Conservation (phyloP, 148 eudicot species). For the Rhododendron molle region DNA sequence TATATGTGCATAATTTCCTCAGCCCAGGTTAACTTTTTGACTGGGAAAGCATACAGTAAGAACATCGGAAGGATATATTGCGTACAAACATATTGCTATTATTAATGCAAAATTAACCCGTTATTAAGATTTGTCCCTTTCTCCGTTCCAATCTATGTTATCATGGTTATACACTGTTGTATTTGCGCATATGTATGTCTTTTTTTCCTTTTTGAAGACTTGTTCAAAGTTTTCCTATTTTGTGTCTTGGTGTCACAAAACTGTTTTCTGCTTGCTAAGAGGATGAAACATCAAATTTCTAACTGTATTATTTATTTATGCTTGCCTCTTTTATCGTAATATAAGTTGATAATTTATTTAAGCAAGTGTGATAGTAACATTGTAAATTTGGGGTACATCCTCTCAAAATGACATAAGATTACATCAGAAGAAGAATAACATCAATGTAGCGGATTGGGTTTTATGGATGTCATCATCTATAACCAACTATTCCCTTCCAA, state of each 20-base stretch:
- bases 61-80: neutral
- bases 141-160: neutral
- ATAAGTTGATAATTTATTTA: neutral
- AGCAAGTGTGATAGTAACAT: neutral
- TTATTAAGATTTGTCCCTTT: neutral
- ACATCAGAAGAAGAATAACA: neutral
- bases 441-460: neutral
- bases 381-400: neutral
- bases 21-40: neutral
- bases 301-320: neutral
- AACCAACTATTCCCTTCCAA: neutral
- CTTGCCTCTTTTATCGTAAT: neutral
- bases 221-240: neutral
- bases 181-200: neutral
- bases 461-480: constrained; percentile 2
- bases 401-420: neutral
- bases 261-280: neutral
- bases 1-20: neutral
- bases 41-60: neutral
- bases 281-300: neutral
- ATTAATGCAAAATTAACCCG: neutral
- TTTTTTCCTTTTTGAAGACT: neutral
- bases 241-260: neutral
- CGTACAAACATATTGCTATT: neutral
- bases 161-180: neutral